Base-by-base conservation (phyloP, 2,329 filamentous ascomycete genomes). In the Aureobasidium sp. region DNA sequence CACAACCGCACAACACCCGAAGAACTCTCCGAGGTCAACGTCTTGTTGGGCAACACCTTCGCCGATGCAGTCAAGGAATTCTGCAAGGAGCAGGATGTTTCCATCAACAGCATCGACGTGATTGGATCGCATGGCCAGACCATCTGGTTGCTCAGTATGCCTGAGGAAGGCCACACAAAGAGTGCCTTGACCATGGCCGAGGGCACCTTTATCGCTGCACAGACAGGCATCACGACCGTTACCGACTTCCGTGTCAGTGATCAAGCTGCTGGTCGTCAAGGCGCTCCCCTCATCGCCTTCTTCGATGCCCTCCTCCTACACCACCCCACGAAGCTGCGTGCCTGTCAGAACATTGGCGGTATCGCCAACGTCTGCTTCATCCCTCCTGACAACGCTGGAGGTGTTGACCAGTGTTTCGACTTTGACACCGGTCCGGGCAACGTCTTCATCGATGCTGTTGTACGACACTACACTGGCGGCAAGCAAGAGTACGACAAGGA, bases 291-390 rank as follows among this genome's bases (percentile, higher is more conserved):
- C 17, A 80, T 83, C 62, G 81, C 78, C 23, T 83, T 85, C 66
- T 82, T 86, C 66, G 82, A 86, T 65, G 77, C 78, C 0, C 72
- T 84, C 4, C 67, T 85, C 10, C 74, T 86, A 20, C 80, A 82
- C 65, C 81, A 86, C 66, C 79, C 82, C 0, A 80, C 72, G 4
- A 84, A 83, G 70, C 73, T 84, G 8, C 79, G 84, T 29, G 82
- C 80, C 2, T 85, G 82, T 69, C 81, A 86, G 68, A 85, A 85
- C 67, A 85, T 86, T 60, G 82, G 82, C 56, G 82, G 83, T 36
- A 84, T 86, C 46, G 81, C 80, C 34, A 86, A 83, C 66, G 80
- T 86, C 27, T 85, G 80, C 72, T 84, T 85, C 71, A 82, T 85
- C 56, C 81, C 80, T 3, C 78, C 81, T 5, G 76, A 80, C 56